Conservation (phyloP, 2,329 filamentous ascomycete species). For the Apiospora koreana region DNA sequence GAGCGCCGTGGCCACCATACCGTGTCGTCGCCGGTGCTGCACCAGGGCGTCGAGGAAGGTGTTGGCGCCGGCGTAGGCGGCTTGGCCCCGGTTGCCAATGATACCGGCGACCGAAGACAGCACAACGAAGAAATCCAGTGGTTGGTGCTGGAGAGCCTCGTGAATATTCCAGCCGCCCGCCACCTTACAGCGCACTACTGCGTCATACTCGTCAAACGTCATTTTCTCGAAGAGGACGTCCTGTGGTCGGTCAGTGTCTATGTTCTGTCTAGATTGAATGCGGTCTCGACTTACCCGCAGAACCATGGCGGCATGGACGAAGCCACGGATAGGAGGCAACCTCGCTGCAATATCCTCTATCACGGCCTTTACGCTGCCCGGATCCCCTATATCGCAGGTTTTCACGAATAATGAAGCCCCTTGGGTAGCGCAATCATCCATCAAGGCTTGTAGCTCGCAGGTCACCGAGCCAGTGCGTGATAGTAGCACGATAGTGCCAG, state of each 20-base stretch:
- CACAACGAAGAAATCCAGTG: slow-evolving; percentile 52
- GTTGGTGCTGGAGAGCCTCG: slow-evolving; percentile 37
- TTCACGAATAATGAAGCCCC: no score
- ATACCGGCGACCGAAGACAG: slow-evolving; percentile 53
- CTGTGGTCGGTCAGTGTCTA: no score
- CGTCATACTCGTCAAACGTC: slow-evolving; percentile 47
- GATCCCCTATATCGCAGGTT: slow-evolving; percentile 30
- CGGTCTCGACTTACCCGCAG: slow-evolving; percentile 36
- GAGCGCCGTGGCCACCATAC: slow-evolving; percentile 46
- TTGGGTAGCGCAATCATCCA: no score
- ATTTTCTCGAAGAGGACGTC: slow-evolving; percentile 56
- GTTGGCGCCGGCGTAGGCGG: slow-evolving; percentile 53
- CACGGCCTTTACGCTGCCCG: slow-evolving; percentile 22
- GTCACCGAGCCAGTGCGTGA: slow-evolving; percentile 27
- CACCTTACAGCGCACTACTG: slow-evolving; percentile 52
- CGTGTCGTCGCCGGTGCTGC: slow-evolving; percentile 38
- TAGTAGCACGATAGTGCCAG: slow-evolving; percentile 19
- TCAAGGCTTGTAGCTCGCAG: no score
- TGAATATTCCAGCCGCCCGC: slow-evolving; percentile 56
- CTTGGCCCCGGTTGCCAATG: slow-evolving; percentile 52
- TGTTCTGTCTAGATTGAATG: no score
- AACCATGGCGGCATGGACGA: slow-evolving; percentile 33
- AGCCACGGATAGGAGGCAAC: slow-evolving; percentile 31
- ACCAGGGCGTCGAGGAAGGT: slow-evolving; percentile 45
- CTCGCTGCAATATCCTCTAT: slow-evolving; percentile 22